Evolutionary conservation across 2,329 filamentous ascomycete genomes (phyloP).

Genomic region (Colletotrichum sp.): DNA sequence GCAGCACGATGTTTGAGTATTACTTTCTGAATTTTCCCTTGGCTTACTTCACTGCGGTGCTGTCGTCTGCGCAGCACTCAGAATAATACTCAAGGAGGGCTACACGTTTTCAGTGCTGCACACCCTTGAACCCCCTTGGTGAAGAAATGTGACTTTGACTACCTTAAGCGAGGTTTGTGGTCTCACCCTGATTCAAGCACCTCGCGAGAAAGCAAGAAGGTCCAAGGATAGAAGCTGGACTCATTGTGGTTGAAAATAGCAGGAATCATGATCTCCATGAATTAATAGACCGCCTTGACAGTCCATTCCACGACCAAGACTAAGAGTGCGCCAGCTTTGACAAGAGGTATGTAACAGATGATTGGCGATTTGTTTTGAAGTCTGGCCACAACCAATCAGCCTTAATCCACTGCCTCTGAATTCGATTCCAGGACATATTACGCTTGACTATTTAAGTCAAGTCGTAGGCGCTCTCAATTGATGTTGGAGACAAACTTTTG

Average conservation of each 20-base stretch:
- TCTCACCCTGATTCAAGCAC: no score
- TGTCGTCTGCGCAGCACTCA: background rate
- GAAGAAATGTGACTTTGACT: no score
- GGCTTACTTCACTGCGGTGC: background rate
- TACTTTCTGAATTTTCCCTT: background rate
- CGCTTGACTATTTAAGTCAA: no score
- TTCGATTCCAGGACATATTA: no score
- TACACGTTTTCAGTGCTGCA: no score
- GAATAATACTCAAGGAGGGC: background rate
- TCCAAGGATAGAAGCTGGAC: no score
- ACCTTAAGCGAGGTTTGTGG: no score
- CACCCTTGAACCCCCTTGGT: no score
- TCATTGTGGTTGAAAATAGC: background rate
- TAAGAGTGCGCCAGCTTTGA: fast-evolving
- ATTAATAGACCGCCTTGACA: background rate
- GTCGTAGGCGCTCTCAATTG: background rate
- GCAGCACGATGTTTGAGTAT: background rate
- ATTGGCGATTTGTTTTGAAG: background rate
- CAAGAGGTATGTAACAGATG: fast-evolving
- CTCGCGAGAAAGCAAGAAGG: no score
- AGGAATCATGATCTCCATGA: background rate
- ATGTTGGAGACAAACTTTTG: background rate
- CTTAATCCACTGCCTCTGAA: fast-evolving
- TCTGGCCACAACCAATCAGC: background rate
- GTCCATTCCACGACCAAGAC: background rate